Conservation (phyloP, 2,329 filamentous ascomycete species). For the Arachnopeziza araneosa region DNA sequence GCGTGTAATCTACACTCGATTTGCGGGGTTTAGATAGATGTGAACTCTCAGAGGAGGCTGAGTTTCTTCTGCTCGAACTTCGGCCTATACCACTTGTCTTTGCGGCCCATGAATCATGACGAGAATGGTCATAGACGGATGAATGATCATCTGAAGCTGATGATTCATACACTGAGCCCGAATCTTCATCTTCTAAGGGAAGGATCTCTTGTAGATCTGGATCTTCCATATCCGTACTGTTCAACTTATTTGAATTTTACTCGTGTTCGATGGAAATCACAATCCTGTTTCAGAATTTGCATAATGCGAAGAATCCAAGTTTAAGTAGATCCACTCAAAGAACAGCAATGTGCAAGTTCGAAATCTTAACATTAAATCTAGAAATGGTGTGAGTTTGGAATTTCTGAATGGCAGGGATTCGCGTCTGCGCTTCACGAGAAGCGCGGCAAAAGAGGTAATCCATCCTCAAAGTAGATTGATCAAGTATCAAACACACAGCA, state of each 20-base stretch:
- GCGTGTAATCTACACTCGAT: not conserved
- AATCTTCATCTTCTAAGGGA: conserved; percentile 16
- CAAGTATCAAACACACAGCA: conserved; percentile 5
- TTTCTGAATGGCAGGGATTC: conserved; percentile 7
- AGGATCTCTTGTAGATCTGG: not conserved
- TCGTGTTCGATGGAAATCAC: not conserved
- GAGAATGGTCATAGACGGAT: conserved; percentile 7
- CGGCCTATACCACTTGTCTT: not conserved
- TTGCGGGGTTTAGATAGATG: not conserved
- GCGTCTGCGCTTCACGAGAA: conserved; percentile 3
- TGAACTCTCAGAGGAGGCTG: not conserved
- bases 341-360: not conserved
- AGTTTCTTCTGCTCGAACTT: not conserved
- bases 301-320: not conserved
- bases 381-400: not conserved
- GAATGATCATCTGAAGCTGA: conserved; percentile 13
- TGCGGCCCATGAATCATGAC: not conserved
- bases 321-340: not conserved
- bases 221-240: not conserved
- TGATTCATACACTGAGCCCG: conserved; percentile 25
- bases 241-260: not conserved
- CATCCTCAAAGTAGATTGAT: not conserved
- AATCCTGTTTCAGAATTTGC: not conserved
- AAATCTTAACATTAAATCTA: not conserved
- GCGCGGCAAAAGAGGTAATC: not conserved